Evolutionary conservation across 345 rosid species (phyloP).

Genomic region (Noccaea bulbosa): DNA sequence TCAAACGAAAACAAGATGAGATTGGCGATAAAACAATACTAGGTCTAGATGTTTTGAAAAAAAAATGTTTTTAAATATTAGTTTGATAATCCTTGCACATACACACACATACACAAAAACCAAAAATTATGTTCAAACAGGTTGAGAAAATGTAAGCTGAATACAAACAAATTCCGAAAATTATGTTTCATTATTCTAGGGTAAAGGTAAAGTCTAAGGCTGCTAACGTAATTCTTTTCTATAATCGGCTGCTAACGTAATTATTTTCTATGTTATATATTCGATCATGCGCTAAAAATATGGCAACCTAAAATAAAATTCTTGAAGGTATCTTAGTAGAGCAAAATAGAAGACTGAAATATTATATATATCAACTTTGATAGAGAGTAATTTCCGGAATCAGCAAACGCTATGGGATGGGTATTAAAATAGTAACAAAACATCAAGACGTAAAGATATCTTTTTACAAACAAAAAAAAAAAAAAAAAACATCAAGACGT

Average conservation of each 20-base stretch:
- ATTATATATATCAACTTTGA: neutral
- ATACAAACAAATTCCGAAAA: no score
- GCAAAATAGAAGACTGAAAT: neutral
- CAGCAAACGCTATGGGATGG: neutral
- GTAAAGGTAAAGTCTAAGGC: neutral
- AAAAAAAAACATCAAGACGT: neutral
- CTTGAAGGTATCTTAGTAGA: neutral
- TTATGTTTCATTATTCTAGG: neutral
- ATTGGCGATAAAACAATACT: neutral
- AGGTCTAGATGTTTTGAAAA: neutral
- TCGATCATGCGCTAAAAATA: neutral
- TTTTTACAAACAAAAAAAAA: no score
- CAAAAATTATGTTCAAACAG: no score
- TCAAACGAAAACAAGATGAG: neutral
- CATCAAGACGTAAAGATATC: no score
- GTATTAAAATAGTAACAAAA: neutral
- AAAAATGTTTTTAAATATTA: neutral
- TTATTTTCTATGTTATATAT: neutral
- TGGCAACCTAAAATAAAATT: neutral
- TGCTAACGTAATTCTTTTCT: no score
- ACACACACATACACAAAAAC: no score
- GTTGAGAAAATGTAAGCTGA: no score
- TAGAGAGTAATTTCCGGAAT: conserved; percentile 16
- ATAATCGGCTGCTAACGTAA: neutral
- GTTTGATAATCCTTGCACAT: no score